Evolutionary conservation across 352 stramenopile species (phyloP).

Genomic region (Phytophthora boehmeriae): DNA sequence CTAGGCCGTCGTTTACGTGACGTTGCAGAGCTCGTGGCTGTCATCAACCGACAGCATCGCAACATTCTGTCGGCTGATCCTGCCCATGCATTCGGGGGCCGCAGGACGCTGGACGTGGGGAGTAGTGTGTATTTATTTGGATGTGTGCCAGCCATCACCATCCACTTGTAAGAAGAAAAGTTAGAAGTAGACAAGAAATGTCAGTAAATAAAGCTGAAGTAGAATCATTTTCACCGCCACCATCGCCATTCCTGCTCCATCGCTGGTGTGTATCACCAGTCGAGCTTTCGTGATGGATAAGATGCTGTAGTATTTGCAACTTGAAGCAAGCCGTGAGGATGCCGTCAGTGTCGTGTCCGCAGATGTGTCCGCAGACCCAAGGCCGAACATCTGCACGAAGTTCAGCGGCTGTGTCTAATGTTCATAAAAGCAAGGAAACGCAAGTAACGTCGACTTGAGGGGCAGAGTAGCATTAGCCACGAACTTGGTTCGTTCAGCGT

Average conservation of each 20-base stretch:
- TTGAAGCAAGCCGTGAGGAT: neutral
- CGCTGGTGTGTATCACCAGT: too few species aligned
- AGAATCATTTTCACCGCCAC: neutral
- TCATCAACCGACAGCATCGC: slow-evolving; percentile 27
- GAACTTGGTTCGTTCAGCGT: too few species aligned
- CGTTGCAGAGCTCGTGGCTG: slow-evolving; percentile 23
- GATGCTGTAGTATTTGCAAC: neutral
- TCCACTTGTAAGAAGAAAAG: slow-evolving; percentile 28
- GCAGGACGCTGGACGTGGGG: slow-evolving; percentile 29
- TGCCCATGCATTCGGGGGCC: slow-evolving; percentile 19
- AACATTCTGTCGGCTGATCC: slow-evolving; percentile 35
- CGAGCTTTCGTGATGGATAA: neutral
- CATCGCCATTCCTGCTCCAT: neutral
- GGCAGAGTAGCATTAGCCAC: neutral
- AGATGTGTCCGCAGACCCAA: neutral
- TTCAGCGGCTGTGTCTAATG: neutral
- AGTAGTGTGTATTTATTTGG: slow-evolving; percentile 48
- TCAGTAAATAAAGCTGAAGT: slow-evolving; percentile 13
- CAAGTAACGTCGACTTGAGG: neutral
- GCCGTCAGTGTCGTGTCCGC: neutral
- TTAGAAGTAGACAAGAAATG: slow-evolving; percentile 9
- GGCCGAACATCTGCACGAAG: neutral
- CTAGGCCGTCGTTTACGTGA: slow-evolving; percentile 35
- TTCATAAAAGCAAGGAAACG: neutral
- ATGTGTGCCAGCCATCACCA: slow-evolving; percentile 27